A percentile compares a stretch with the other conserved stretches of the same genome.
phyloP scores from a whole-genome alignment of 371 early-diverging fungal species.

The Encephalitozoon cuniculi region DNA sequence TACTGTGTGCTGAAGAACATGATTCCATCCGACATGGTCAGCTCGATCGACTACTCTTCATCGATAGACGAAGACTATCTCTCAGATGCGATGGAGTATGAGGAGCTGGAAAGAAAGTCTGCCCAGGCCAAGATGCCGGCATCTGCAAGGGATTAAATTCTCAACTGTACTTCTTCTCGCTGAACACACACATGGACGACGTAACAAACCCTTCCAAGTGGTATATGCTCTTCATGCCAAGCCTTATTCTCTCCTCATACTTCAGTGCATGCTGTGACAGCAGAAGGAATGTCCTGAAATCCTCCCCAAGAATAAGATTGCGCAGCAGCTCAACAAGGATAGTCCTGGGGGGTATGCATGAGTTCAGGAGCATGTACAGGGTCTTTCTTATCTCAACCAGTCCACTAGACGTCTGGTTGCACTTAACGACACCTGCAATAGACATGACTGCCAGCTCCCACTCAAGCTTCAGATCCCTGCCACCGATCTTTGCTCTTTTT shows the following conservation, averaged over 20 bases:
- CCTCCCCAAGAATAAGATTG: conserved; percentile 1
- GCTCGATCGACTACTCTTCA: background rate
- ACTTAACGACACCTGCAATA: conserved; percentile 66
- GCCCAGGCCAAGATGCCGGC: background rate
- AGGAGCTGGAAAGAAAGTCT: background rate
- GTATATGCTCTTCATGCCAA: conserved; percentile 81
- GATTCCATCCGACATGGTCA: conserved; percentile 9
- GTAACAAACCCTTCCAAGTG: conserved; percentile 93
- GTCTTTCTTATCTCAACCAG: conserved; percentile 68
- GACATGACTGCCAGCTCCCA: conserved; percentile 73
- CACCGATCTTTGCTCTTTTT: conserved; percentile 53
- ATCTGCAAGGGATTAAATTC: background rate
- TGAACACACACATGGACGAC: conserved; percentile 37
- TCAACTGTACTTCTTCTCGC: background rate
- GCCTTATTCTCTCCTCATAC: conserved; percentile 65
- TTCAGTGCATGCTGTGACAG: conserved; percentile 62
- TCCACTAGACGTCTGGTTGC: conserved; percentile 65
- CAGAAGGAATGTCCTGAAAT: conserved; percentile 55
- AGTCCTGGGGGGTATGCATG: conserved; percentile 73
- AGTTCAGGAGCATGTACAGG: conserved; percentile 74
- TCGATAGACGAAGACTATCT: conserved; percentile 3
- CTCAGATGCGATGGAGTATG: background rate
- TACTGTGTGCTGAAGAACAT: conserved; percentile 29
- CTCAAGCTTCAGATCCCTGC: conserved; percentile 64
- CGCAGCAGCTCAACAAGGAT: conserved; percentile 65